Percentiles rank a stretch among this genome's conserved stretches.
phyloP scores from a whole-genome alignment of 345 rosid genomes.

The Eucalyptus decipiens region DNA sequence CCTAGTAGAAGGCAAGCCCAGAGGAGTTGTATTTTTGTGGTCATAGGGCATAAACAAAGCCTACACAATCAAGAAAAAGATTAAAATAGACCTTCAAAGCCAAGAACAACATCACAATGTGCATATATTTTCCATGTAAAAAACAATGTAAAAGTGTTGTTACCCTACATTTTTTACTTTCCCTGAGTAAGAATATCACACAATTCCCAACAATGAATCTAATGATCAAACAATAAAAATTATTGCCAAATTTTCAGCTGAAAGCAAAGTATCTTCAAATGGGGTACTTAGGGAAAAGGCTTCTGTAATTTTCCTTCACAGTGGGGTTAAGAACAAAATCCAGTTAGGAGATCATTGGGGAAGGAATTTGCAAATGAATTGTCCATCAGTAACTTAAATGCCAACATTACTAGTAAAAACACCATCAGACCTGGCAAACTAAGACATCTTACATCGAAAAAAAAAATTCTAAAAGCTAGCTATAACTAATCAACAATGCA shows the following conservation, averaged over 20 bases:
- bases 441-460: not conserved
- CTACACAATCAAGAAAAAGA: slow-evolving; percentile 16
- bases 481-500: too few species aligned
- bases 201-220: not conserved
- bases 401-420: not conserved
- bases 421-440: not conserved
- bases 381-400: not conserved
- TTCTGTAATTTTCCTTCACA: not conserved
- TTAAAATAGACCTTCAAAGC: not conserved
- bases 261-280: not conserved
- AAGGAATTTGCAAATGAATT: not conserved
- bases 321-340: not conserved
- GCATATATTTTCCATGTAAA: not conserved
- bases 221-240: not conserved
- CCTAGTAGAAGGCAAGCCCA: slow-evolving; percentile 37
- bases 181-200: not conserved
- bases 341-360: not conserved
- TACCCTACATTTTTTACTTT: not conserved
- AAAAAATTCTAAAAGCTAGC: not conserved
- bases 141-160: not conserved
- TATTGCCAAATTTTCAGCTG: not conserved
- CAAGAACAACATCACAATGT: not conserved
- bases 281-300: not conserved
- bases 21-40: slow-evolving; percentile 83
- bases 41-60: slow-evolving; percentile 98